Evolutionary conservation across 2,329 filamentous ascomycete genomes (phyloP).

Genomic region (Exophiala mesophila): DNA sequence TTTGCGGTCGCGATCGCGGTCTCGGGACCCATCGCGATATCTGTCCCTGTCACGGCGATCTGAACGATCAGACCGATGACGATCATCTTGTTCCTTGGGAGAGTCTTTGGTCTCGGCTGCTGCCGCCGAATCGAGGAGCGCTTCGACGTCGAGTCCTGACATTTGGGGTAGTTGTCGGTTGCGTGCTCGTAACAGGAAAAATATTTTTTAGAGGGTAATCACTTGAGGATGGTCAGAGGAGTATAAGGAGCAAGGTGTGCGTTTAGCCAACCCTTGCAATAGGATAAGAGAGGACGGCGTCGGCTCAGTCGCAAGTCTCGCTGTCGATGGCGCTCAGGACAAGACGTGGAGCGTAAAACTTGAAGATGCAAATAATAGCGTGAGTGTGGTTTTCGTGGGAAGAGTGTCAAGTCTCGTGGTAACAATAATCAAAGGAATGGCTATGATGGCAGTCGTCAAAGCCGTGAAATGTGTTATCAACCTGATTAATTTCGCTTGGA

Average conservation of each 20-base stretch:
- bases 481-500: no score
- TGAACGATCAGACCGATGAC: conserved; percentile 52
- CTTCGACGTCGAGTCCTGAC: conserved; percentile 78
- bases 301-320: not conserved
- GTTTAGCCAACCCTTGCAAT: conserved; percentile 23
- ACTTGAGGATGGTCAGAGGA: conserved; percentile 23
- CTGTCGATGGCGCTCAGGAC: no score
- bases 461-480: no score
- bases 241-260: conserved; percentile 17
- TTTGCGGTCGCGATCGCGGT: conserved; percentile 53
- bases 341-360: no score
- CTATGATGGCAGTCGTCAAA: no score
- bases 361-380: no score
- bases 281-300: not conserved
- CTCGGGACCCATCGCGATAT: conserved; percentile 54
- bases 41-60: conserved; percentile 54
- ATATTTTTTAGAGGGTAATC: conserved; percentile 12
- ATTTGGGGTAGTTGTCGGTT: conserved; percentile 41
- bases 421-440: no score
- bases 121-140: conserved; percentile 79
- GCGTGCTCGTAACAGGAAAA: conserved; percentile 4
- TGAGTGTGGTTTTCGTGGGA: no score
- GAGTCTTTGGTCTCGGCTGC: conserved; percentile 38
- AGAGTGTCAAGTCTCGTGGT: no score
- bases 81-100: conserved; percentile 47